These are phyloP conservation scores for Mortierella sp. DNA, from an alignment of 371 early-diverging fungal genomes.

Conservation along the genomic window DNA sequence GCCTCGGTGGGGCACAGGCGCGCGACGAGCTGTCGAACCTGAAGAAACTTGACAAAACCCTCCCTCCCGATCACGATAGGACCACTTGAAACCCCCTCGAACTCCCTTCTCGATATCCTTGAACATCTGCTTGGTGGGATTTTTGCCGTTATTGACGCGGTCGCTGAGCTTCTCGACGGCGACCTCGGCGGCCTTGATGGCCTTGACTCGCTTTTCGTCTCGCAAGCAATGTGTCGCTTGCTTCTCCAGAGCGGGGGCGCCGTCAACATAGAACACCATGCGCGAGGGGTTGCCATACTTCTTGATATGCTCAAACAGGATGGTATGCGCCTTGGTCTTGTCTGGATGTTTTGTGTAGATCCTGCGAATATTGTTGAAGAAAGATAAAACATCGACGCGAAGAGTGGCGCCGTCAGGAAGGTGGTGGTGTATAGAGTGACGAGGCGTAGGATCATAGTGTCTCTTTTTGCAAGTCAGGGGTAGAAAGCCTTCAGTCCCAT, in stretches of 20 bases:
- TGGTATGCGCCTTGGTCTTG: not conserved
- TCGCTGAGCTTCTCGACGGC: constrained; percentile 11
- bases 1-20: constrained; percentile 8
- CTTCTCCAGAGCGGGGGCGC: constrained; percentile 17
- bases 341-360: constrained; percentile 9
- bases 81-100: not conserved
- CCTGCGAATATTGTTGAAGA: not conserved
- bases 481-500: constrained; percentile 1
- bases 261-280: constrained; percentile 17
- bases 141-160: constrained; percentile 2
- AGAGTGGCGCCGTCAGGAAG: not conserved
- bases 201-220: constrained; percentile 6
- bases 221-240: not conserved
- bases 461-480: not conserved
- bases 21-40: not conserved
- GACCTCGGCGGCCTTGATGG: not conserved
- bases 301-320: not conserved
- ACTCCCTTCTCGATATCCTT: constrained; percentile 2
- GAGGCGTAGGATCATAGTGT: not conserved
- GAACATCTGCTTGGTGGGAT: constrained; percentile 11
- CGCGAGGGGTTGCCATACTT: constrained; percentile 13
- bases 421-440: constrained; percentile 6
- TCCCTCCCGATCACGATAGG: not conserved
- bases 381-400: not conserved
- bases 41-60: constrained; percentile 10